Percentiles rank a stretch among this genome's conserved stretches.
phyloP scores from a whole-genome alignment of 2,329 filamentous ascomycete genomes.

The Phoma sp. region DNA sequence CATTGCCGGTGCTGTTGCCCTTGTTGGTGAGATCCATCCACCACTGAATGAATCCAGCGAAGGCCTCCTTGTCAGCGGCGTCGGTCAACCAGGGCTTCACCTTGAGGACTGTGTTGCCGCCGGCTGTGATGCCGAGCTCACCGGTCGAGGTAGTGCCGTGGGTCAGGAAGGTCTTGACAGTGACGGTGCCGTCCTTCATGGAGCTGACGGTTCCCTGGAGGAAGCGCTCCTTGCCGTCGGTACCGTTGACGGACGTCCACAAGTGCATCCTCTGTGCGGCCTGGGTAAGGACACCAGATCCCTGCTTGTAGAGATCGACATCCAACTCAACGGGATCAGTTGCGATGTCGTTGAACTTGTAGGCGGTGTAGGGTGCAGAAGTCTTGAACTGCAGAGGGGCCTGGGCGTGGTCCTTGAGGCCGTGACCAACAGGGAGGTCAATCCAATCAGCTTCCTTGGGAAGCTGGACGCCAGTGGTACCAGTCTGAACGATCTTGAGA shows the following conservation, averaged over 20 bases:
- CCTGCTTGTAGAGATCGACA: conserved; percentile 12
- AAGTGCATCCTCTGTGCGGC: conserved; percentile 17
- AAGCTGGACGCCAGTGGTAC: conserved; percentile 23
- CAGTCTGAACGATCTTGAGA: conserved; percentile 26
- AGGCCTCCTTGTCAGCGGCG: conserved; percentile 13
- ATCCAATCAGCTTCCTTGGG: conserved; percentile 29
- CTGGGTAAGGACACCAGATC: conserved; percentile 12
- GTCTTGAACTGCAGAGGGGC: conserved; percentile 22
- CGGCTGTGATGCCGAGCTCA: conserved; percentile 25
- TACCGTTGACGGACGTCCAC: conserved; percentile 44
- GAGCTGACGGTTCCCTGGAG: conserved; percentile 52
- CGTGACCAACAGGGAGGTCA: conserved; percentile 36
- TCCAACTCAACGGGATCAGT: conserved; percentile 4
- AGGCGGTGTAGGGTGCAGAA: conserved; percentile 42
- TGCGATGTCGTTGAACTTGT: conserved; percentile 44
- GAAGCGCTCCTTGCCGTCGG: conserved; percentile 37
- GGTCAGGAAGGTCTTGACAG: conserved; percentile 27
- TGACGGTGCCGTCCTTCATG: conserved; percentile 25
- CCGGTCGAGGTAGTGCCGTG: conserved; percentile 29
- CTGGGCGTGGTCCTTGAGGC: conserved; percentile 34
- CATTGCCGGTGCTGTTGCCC: conserved; percentile 11
- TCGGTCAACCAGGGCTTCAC: conserved; percentile 55
- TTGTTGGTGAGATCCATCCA: conserved; percentile 13
- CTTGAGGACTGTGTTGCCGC: conserved; percentile 47
- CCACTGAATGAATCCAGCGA: conserved; percentile 16